Evolutionary conservation across 176 grass and related monocot species (phyloP), one percentile per base, ranked within the genome.

Genomic region (Aegilops longissima): DNA sequence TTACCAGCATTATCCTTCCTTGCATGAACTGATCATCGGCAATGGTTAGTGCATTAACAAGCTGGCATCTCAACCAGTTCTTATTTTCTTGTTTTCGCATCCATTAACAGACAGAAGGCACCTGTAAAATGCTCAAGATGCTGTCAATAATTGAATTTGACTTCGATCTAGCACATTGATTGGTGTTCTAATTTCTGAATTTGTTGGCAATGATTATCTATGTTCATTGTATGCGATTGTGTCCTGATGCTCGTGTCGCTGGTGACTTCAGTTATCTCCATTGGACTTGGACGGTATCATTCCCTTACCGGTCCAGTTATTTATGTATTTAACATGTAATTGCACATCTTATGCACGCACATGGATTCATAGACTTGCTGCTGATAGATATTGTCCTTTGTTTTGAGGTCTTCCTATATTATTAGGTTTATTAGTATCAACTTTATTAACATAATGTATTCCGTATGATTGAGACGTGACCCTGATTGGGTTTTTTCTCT

Each of bases 111-210:
- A 62, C 12, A 31, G 47, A 61, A 76, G 80, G 6, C 17, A 72
- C n/a, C 39, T 54, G 31, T 73, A 76, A 70, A 64, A 83, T 51
- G 33, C 34, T 84, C 20, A 10, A 54, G 7, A 31, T 87, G 44
- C 13, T 35, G 35, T 59, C 16, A 70, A 6, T 49, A 44, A 13
- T 67, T 7, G 7, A 81, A 24, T 13, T n/a, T 66, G 36, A 14
- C 14, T 61, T 84, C 54, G 24, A 58, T 80, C 17, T 59, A 47
- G 56, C 66, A 59, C 40, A 80, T 79, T n/a, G 3, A 66, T 73
- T 35, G 13, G 56, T 80, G 18, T 70, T 8, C 79, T 83, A 78
- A 9, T 76, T 86, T 83, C 56, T 79, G 80, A 83, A 56, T 87
- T 73, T 82, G 38, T 83, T 54, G 12, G 23, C 36, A n/a, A 5